These are phyloP conservation scores for Ceratocystis ficicola DNA, from an alignment of 2,329 filamentous ascomycete species.

Conservation along the genomic window DNA sequence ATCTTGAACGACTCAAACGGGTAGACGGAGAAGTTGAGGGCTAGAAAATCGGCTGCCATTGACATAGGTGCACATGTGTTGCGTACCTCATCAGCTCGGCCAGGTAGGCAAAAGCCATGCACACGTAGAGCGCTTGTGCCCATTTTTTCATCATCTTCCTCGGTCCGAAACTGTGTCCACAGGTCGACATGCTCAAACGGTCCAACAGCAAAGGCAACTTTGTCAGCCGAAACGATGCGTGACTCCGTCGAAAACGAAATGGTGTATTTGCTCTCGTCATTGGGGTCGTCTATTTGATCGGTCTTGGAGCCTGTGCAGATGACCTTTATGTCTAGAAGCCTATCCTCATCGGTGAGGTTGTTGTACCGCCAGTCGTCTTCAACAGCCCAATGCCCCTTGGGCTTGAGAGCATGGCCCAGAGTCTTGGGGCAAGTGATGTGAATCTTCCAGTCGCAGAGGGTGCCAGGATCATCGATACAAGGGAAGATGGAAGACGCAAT, in stretches of 20 bases:
- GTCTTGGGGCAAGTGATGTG: slow-evolving; percentile 78
- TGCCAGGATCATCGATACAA: slow-evolving; percentile 74
- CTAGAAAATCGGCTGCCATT: slow-evolving; percentile 80
- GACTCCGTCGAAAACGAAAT: slow-evolving; percentile 64
- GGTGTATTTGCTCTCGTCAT: slow-evolving; percentile 71
- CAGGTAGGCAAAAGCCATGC: slow-evolving; percentile 81
- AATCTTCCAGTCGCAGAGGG: slow-evolving; percentile 76
- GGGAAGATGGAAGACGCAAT: slow-evolving; percentile 80
- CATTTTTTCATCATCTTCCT: slow-evolving; percentile 83
- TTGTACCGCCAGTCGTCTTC: slow-evolving; percentile 28
- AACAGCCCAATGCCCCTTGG: slow-evolving; percentile 28
- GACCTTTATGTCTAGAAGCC: slow-evolving; percentile 75
- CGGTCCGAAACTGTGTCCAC: slow-evolving; percentile 70
- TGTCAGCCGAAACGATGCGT: slow-evolving; percentile 66
- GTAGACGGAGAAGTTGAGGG: slow-evolving; percentile 76
- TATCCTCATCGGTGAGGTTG: slow-evolving; percentile 60
- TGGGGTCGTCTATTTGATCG: slow-evolving; percentile 66
- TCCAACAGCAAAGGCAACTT: slow-evolving; percentile 86
- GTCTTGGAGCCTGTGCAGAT: slow-evolving; percentile 82
- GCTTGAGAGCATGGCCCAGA: slow-evolving; percentile 58
- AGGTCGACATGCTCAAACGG: slow-evolving; percentile 91
- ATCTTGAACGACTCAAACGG: slow-evolving; percentile 87
- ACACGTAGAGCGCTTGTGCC: slow-evolving; percentile 79
- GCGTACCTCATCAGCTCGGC: slow-evolving; percentile 65
- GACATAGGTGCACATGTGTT: slow-evolving; percentile 81